Base-by-base conservation (phyloP, 2,329 filamentous ascomycete genomes). In the Thermoascus crustaceus region DNA sequence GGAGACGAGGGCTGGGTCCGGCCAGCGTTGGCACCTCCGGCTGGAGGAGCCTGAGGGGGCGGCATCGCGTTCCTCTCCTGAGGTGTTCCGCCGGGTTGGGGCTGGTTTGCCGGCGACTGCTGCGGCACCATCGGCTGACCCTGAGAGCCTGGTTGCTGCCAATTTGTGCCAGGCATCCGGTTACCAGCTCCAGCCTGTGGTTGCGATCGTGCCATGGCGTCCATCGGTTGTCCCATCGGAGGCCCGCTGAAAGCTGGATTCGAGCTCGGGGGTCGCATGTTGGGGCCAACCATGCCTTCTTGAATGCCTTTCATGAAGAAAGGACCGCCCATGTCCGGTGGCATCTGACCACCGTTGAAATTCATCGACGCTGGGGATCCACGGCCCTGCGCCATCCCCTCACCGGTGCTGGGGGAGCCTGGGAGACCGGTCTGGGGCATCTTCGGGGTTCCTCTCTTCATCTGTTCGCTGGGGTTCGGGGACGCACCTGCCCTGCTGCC, bases 391-490 rank as follows among this genome's bases (percentile, higher is more conserved):
- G 59, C 62, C 68, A 78, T 73, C 22, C 63, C 50, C 32, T 72
- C 73, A 40, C 69, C 74, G 21, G 75, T 70, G 47, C 72, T 71
- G 13, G 74, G 75, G 11, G 74, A 78, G 25, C 61, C 64, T 8
- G 74, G 75, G 34, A 78, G 61, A 38, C 70, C 73, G 44, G 66
- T 66, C 45, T 70, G 72, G 34, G 66, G 64, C 53, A 80, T 67
- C 57, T 78, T 77, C 8, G 75, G 73, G 14, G 75, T 78, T 27
- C 72, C 72, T 44, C 75, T 66, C 56, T 75, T 76, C 71, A 78
- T 77, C 51, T 75, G 72, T 40, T 78, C 76, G 45, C 64, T 69
- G 22, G 76, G 75, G 43, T 75, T 77, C 22, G 76, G 76, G 16
- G 76, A 79, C 8, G 74, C 68, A 24, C 71, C 76, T 41, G 66